phyloP scores from a whole-genome alignment of 192 early-diverging fungal genomes.

The Entophlyctis luteolus region DNA sequence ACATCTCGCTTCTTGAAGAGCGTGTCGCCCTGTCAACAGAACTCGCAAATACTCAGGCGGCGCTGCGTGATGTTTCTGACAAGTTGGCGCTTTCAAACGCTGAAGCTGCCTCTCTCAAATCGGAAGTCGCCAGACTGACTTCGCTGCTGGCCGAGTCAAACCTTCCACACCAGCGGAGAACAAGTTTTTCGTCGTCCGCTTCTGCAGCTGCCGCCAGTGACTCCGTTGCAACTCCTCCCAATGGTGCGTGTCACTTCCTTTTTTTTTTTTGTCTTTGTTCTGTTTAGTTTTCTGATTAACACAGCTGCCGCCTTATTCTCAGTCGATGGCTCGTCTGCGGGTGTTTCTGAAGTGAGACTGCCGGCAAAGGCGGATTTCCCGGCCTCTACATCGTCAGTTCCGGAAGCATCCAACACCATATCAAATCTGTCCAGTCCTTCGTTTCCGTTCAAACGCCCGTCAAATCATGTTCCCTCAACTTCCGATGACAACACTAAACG shows the following conservation, averaged over 20 bases:
- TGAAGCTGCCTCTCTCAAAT: not conserved
- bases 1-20: not conserved
- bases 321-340: no score
- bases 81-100: no score
- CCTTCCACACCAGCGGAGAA: no score
- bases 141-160: not conserved
- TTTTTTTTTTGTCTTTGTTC: not conserved
- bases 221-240: not conserved
- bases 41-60: not conserved
- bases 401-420: no score
- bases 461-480: no score
- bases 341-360: no score
- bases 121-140: not conserved
- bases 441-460: no score
- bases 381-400: no score
- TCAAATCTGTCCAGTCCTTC: no score
- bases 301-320: no score
- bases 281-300: not conserved
- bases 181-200: not conserved
- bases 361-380: no score
- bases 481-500: no score
- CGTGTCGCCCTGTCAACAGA: not conserved
- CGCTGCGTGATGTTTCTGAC: not conserved
- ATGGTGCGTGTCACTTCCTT: not conserved
- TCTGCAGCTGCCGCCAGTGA: not conserved